Evolutionary conservation across 345 rosid species (phyloP).

Genomic region (Noccaea caerulescens): DNA sequence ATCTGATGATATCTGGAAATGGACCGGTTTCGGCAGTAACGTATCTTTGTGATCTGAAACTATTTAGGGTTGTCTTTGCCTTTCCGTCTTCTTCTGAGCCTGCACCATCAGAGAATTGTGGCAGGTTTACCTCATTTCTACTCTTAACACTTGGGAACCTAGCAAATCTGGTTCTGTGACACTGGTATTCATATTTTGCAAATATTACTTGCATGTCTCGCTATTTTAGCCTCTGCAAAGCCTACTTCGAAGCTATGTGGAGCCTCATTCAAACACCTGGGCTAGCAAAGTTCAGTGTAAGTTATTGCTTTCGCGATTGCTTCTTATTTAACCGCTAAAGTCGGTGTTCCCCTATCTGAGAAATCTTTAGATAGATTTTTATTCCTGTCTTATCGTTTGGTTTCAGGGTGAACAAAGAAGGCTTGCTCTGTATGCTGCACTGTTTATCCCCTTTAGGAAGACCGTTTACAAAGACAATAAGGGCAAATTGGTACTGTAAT

Average conservation of each 20-base stretch:
- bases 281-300: conserved; percentile 57
- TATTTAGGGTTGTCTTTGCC: conserved; percentile 73
- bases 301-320: conserved; percentile 36
- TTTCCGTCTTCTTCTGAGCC: conserved; percentile 63
- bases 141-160: neutral
- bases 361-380: neutral
- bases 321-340: conserved; percentile 9
- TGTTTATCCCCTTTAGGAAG: conserved; percentile 76
- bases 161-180: conserved; percentile 12
- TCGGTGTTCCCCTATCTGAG: neutral
- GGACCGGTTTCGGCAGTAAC: conserved; percentile 78
- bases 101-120: conserved; percentile 57
- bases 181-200: conserved; percentile 12
- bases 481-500: conserved; percentile 62
- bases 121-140: conserved; percentile 52
- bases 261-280: conserved; percentile 63
- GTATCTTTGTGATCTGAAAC: conserved; percentile 56
- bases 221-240: conserved; percentile 58
- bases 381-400: conserved; percentile 33
- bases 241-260: conserved; percentile 74
- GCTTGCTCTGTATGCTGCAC: conserved; percentile 74
- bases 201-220: conserved; percentile 28
- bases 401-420: conserved; percentile 79
- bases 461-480: conserved; percentile 61
- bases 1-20: conserved; percentile 83